Evolutionary conservation across 257 asterid species (phyloP).

Genomic region (Fraxinus americana): DNA sequence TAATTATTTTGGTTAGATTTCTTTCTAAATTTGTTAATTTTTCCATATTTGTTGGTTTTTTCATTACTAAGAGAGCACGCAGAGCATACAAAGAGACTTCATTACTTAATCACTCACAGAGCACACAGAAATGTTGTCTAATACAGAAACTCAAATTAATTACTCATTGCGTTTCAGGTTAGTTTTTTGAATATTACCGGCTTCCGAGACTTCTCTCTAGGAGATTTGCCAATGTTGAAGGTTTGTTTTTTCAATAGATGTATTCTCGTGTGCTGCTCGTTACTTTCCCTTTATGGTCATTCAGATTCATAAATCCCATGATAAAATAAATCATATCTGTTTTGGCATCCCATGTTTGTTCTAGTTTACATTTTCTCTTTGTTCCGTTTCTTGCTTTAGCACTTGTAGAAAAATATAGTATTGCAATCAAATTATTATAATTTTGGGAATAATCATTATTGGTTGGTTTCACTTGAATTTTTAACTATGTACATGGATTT

Average conservation of each 20-base stretch:
- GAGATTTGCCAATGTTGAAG: constrained; percentile 95
- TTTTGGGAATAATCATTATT: not conserved
- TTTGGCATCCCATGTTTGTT: constrained; percentile 13
- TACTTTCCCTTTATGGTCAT: constrained; percentile 2
- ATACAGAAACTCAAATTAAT: not conserved
- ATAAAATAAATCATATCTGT: constrained; percentile 2
- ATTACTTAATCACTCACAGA: not conserved
- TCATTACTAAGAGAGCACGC: no score
- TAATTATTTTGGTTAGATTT: no score
- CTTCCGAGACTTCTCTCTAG: constrained; percentile 95
- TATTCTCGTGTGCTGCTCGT: not conserved
- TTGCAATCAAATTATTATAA: not conserved
- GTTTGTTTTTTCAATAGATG: constrained; percentile 39
- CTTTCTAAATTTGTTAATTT: no score
- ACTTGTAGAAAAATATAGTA: not conserved
- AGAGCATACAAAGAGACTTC: not conserved
- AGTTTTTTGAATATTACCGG: constrained; percentile 96
- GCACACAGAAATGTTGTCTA: constrained; percentile 1
- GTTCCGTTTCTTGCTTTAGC: not conserved
- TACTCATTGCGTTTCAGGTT: constrained; percentile 50
- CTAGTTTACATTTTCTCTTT: not conserved
- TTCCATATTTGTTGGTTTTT: no score
- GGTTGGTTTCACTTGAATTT: not conserved
- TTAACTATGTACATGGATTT: not conserved
- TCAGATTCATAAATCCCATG: constrained; percentile 12